phyloP scores from a whole-genome alignment of 345 rosid species.

The Carallia pectinifolia region DNA sequence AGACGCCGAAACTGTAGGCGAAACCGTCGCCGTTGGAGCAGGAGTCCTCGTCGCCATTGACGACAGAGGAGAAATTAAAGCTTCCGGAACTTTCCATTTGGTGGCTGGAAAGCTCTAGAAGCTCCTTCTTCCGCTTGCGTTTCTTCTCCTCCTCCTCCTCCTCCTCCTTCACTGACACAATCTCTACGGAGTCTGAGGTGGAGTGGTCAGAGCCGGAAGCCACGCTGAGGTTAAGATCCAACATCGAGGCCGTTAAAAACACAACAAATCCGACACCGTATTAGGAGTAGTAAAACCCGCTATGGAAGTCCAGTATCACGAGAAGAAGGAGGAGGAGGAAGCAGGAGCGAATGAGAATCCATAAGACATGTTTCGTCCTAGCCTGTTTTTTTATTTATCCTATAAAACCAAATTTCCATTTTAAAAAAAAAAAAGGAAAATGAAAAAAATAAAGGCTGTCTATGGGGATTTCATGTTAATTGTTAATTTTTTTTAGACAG shows the following conservation, averaged over 20 bases:
- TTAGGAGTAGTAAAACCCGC: too few relatives aligned
- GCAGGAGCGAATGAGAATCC: too few relatives aligned
- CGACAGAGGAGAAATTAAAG: conserved; percentile 33
- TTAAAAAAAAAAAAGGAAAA: too few relatives aligned
- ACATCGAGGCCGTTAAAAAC: conserved; percentile 10
- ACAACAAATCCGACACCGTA: neutral
- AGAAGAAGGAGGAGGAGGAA: too few relatives aligned
- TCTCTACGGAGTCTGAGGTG: conserved; percentile 5
- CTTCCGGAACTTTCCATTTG: conserved; percentile 41
- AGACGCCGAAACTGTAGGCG: conserved; percentile 33
- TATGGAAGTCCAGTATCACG: too few relatives aligned
- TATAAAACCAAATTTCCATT: too few relatives aligned
- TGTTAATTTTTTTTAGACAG: too few relatives aligned
- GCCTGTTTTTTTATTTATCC: too few relatives aligned
- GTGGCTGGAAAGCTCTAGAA: conserved; percentile 8
- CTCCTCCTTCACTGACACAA: neutral
- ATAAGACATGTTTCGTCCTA: too few relatives aligned
- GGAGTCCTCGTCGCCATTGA: conserved; percentile 36
- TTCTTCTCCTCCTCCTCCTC: neutral
- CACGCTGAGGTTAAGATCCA: conserved; percentile 52
- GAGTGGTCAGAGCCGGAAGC: conserved; percentile 8
- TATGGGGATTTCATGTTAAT: too few relatives aligned
- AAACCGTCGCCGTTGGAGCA: conserved; percentile 30
- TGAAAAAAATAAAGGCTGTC: too few relatives aligned
- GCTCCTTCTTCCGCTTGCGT: conserved; percentile 30